Percentiles rank a stretch among this genome's conserved stretches.
phyloP scores from a whole-genome alignment of 2,329 filamentous ascomycete species.

The Hysterium pulicare region DNA sequence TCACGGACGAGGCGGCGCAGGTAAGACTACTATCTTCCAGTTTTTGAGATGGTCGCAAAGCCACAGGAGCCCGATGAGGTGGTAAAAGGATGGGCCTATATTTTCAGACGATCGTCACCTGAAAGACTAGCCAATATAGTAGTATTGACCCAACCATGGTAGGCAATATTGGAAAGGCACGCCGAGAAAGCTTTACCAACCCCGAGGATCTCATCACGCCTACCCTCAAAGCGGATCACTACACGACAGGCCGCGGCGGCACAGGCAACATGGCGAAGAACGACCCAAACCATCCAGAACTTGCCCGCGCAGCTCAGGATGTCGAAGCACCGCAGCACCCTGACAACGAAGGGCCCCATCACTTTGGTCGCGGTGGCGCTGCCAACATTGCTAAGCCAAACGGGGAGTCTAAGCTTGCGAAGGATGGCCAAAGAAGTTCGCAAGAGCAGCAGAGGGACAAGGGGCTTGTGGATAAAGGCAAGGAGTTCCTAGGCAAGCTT shows the following conservation, averaged over 20 bases:
- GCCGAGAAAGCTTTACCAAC: slow-evolving; percentile 29
- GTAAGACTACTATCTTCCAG: slow-evolving; percentile 31
- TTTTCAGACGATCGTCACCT: no score
- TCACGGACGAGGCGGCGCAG: slow-evolving; percentile 75
- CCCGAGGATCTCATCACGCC: slow-evolving; percentile 72
- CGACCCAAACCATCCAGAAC: slow-evolving; percentile 60
- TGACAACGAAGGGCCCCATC: slow-evolving; percentile 57
- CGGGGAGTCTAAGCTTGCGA: slow-evolving; percentile 39
- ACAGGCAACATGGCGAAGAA: slow-evolving; percentile 83
- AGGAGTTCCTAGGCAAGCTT: slow-evolving; percentile 47
- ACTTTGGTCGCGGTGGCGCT: slow-evolving; percentile 71
- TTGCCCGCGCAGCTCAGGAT: slow-evolving; percentile 79
- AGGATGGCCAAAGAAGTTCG: slow-evolving; percentile 33
- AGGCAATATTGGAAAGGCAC: slow-evolving; percentile 49
- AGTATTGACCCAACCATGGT: background rate
- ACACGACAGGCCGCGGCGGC: slow-evolving; percentile 87
- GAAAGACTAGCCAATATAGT: no score
- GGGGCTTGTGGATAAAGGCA: slow-evolving; percentile 52
- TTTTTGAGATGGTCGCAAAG: no score
- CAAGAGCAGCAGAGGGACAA: slow-evolving; percentile 28
- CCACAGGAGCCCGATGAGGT: no score
- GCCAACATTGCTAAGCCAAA: slow-evolving; percentile 62
- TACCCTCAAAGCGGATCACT: slow-evolving; percentile 74
- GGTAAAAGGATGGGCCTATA: no score
- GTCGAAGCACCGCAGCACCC: slow-evolving; percentile 57